These are phyloP conservation scores for Chlorociboria aeruginascens DNA, from an alignment of 495 filamentous ascomycete species.

Conservation along the genomic window DNA sequence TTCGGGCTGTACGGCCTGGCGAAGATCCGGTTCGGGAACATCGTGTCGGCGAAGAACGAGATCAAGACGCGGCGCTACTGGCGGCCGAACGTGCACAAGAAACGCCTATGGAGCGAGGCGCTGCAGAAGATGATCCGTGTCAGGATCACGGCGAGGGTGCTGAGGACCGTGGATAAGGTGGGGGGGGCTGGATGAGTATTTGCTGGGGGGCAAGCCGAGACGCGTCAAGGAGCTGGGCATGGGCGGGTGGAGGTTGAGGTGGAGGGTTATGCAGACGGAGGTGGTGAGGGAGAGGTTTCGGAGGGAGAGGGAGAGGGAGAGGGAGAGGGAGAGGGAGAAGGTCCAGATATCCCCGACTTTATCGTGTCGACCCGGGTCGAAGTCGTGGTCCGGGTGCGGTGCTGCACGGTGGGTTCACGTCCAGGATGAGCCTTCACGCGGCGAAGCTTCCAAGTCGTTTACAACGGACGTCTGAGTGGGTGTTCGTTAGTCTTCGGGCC, in stretches of 20 bases:
- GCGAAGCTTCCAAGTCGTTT: no score
- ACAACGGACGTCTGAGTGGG: no score
- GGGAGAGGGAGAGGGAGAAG: background rate
- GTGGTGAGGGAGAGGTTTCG: background rate
- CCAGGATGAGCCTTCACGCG: no score
- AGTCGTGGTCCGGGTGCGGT: no score
- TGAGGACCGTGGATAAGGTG: conserved; percentile 77
- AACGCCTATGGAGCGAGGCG: conserved; percentile 58
- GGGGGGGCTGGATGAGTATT: conserved; percentile 83
- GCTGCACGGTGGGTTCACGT: no score
- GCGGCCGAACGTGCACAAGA: conserved; percentile 76
- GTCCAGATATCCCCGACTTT: no score
- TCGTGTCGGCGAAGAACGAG: conserved; percentile 62
- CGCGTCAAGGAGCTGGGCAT: conserved; percentile 77
- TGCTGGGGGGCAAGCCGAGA: conserved; percentile 58
- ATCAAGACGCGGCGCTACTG: conserved; percentile 77
- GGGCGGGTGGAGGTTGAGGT: conserved; percentile 77
- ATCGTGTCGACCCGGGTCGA: no score
- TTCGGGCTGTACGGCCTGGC: conserved; percentile 70
- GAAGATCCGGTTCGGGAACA: conserved; percentile 84
- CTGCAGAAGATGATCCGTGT: conserved; percentile 56
- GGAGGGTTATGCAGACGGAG: conserved; percentile 31
- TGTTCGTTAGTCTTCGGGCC: no score
- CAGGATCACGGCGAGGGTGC: conserved; percentile 59
- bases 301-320: background rate